Percentiles rank a stretch among this genome's conserved stretches.
phyloP scores from a whole-genome alignment of 768 basidiomycete species.

The Lactarius hatsudake region DNA sequence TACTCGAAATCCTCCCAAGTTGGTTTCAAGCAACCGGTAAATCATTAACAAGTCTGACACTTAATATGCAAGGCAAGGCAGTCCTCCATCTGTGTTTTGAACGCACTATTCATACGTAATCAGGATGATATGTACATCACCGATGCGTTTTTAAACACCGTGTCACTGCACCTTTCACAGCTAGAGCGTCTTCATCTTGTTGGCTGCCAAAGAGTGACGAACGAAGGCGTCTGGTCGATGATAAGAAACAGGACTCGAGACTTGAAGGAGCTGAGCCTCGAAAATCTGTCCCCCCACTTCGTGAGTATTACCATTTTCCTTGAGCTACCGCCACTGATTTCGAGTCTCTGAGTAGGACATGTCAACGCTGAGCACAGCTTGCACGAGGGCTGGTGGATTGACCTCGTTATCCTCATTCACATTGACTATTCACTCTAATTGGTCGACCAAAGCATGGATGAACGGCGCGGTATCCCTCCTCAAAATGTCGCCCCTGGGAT shows the following conservation, averaged over 20 bases:
- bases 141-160: constrained; percentile 48
- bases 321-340: neutral
- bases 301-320: constrained; percentile 39
- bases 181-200: constrained; percentile 59
- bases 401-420: constrained; percentile 54
- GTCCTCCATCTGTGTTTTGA: neutral
- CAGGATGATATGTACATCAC: constrained; percentile 59
- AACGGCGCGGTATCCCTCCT: constrained; percentile 43
- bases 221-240: constrained; percentile 54
- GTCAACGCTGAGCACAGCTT: constrained; percentile 42
- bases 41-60: constrained; percentile 55
- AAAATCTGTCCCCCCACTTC: constrained; percentile 59
- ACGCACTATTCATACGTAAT: neutral
- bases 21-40: constrained; percentile 50
- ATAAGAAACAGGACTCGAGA: constrained; percentile 45
- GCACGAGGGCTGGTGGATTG: constrained; percentile 39
- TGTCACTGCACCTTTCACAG: constrained; percentile 49
- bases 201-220: constrained; percentile 69
- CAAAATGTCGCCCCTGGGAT: constrained; percentile 48
- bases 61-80: constrained; percentile 64
- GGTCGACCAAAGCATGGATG: constrained; percentile 41
- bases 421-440: constrained; percentile 44
- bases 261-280: constrained; percentile 55
- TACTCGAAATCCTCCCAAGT: constrained; percentile 46
- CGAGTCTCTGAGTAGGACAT: constrained; percentile 47